Conservation (phyloP, 225 moss, liverwort and hornwort genomes). For the Neckera pumila region DNA sequence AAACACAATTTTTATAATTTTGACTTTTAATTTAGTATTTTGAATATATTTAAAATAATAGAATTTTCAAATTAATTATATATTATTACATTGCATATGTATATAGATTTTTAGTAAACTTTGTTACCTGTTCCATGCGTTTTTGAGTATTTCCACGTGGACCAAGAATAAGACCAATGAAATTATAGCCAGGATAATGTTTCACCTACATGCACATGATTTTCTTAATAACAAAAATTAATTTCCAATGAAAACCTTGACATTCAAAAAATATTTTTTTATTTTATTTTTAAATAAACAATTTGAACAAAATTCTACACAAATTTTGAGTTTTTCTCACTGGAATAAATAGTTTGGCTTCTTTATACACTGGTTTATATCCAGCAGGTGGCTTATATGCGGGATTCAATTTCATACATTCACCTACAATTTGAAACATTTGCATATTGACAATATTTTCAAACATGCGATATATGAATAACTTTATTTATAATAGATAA, state of each 20-base stretch:
- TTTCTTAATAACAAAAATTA: background rate
- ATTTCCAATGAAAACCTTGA: background rate
- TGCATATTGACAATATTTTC: background rate
- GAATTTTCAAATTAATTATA: background rate
- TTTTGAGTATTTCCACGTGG: constrained; percentile 84
- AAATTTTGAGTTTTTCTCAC: constrained; percentile 7
- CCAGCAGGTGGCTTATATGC: constrained; percentile 74
- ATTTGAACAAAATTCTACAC: no score
- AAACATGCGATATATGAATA: background rate
- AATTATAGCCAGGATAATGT: constrained; percentile 75
- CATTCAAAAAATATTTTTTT: background rate
- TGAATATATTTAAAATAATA: no score
- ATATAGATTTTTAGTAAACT: background rate
- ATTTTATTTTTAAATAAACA: no score
- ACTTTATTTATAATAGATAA: background rate
- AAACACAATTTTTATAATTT: no score
- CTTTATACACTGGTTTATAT: constrained; percentile 73
- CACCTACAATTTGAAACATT: constrained; percentile 26
- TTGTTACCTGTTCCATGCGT: constrained; percentile 63
- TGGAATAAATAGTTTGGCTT: constrained; percentile 77
- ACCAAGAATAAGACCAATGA: constrained; percentile 84
- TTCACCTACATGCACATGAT: constrained; percentile 27
- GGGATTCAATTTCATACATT: constrained; percentile 69
- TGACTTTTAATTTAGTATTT: background rate
- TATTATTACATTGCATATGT: background rate